Base-by-base conservation (phyloP, 75 land plant genomes). In the Chamaecyparis obtusa region DNA sequence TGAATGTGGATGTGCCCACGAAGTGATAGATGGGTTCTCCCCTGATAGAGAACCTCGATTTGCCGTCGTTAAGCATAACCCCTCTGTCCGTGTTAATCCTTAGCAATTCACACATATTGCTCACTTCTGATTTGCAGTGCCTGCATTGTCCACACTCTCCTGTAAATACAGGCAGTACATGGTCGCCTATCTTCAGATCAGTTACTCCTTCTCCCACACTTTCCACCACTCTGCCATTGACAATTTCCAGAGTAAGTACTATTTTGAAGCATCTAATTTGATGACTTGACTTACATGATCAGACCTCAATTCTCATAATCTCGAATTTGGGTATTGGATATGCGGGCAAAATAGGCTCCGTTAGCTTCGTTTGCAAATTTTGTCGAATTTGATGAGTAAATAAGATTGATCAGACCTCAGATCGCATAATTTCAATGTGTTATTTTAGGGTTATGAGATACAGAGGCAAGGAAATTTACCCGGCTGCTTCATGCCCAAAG, bases 401-500 rank as follows among this genome's bases (percentile, higher is more conserved):
- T 10, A 9, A 0, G 51, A 10, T 9, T 49, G 51, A 49, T 49
- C 51, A 49, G 51, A 49, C 51, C 51, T 49, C 10, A 48, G 10
- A 48, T 48, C 49, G 6, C 49, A 48, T 9, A 48, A 48, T 48
- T 48, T 48, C 9, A 48, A 48, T 9, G 1, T 8, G 48, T 1
- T 19, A 64, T 64, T 17, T 24, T 39, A 39, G 6, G 5, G 24
- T 9, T 24, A 44, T 39, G 21, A 39, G 55, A 32, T 16, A 69
- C 24, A 1, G 21, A 88, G 32, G 30, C 13, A 15, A 32, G 86
- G 10, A 51, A 48, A 30, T 60, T 37, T 83, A 94, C 95, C 95
- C 95, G 54, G 90, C 88, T 33, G 93, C 95, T 87, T 94, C 95
- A 86, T 94, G 95, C 1, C 95, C 95, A 87, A 94, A 93, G 72